Evolutionary conservation across 305 asterid genomes (phyloP).

Genomic region (Euphrasia arctica): DNA sequence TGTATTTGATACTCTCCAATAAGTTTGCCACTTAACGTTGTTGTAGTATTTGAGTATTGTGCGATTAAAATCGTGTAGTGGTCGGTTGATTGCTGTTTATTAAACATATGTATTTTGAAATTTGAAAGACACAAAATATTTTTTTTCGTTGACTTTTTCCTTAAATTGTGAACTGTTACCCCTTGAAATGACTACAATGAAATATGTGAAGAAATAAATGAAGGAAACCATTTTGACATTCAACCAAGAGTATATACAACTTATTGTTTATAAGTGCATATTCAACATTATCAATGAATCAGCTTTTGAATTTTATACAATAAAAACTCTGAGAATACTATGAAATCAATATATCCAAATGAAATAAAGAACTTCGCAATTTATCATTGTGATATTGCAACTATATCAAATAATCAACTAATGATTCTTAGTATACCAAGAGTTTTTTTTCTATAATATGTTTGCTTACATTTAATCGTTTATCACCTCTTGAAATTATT

Average conservation of each 20-base stretch:
- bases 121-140: not conserved
- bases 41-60: not conserved
- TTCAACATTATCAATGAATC: not conserved
- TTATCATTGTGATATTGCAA: not conserved
- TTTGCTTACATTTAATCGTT: conserved; percentile 15
- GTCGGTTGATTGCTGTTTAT: not conserved
- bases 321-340: not conserved
- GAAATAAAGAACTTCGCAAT: not conserved
- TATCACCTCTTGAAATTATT: conserved; percentile 3
- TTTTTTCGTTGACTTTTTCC: not conserved
- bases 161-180: not conserved
- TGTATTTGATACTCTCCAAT: not conserved
- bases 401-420: not conserved
- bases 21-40: not conserved
- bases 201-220: too few species aligned
- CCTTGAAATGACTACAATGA: not conserved
- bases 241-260: too few species aligned
- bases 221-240: too few species aligned
- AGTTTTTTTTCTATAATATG: conserved; percentile 5
- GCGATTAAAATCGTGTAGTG: not conserved
- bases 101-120: not conserved
- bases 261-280: not conserved
- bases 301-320: not conserved
- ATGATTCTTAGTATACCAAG: not conserved
- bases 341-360: not conserved